Conservation (phyloP, 176 grass and related monocot genomes). For the Cenchrus fungigraminus region DNA sequence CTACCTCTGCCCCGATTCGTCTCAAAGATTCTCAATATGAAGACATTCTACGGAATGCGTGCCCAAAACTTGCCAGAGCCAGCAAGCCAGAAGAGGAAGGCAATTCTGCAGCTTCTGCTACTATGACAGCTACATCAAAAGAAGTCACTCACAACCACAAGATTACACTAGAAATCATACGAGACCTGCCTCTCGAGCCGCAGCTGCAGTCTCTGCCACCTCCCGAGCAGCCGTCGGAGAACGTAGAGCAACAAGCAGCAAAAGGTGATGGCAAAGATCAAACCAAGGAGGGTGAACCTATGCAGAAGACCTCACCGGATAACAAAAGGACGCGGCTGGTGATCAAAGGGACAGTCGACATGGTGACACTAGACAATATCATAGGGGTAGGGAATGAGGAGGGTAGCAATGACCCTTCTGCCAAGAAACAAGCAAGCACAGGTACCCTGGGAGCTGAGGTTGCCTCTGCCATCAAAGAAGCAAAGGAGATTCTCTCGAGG, state of each 20-base stretch:
- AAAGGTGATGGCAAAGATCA: not conserved
- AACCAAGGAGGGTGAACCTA: not conserved
- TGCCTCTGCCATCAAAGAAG: not conserved
- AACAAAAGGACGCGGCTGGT: not conserved
- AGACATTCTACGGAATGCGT: not conserved
- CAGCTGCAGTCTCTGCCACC: no score
- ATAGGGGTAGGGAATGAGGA: no score
- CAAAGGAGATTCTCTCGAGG: not conserved
- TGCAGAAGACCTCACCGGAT: not conserved
- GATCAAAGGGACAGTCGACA: constrained; percentile 9
- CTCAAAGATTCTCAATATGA: not conserved
- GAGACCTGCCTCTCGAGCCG: not conserved
- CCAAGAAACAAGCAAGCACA: no score
- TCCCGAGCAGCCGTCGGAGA: no score
- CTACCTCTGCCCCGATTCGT: no score
- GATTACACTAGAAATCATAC: not conserved
- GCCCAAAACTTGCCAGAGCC: not conserved
- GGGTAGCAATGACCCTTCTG: no score
- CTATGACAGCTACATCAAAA: not conserved
- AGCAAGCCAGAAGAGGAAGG: not conserved
- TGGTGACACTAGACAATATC: no score
- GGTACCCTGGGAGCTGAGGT: no score
- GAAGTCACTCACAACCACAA: not conserved
- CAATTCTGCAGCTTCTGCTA: not conserved
- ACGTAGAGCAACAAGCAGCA: no score